A percentile compares a stretch with the other conserved stretches of the same genome.
Conservation (phyloP, 306 rosid genomes). For the Crataegus laevigata region DNA sequence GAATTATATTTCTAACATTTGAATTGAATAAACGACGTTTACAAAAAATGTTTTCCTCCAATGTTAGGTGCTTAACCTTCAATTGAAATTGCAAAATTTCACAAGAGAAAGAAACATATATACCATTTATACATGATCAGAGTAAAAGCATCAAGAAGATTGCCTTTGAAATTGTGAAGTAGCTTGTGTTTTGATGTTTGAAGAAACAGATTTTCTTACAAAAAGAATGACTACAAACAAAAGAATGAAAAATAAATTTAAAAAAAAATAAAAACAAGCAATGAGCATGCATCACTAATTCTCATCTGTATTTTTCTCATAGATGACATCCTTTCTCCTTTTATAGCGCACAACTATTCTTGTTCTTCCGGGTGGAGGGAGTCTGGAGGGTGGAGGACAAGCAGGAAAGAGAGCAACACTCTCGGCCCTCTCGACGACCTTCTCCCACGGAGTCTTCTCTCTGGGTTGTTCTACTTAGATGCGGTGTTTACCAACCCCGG, state of each 20-base stretch:
- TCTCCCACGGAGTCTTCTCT: not conserved
- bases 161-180: constrained; percentile 10
- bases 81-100: not conserved
- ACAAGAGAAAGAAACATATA: not conserved
- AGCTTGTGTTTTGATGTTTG: constrained; percentile 21
- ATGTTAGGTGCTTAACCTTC: too few species aligned
- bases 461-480: not conserved
- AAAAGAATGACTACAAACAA: constrained; percentile 46
- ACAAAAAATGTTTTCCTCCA: too few species aligned
- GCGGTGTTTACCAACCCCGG: not conserved
- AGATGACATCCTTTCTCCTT: not conserved
- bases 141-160: constrained; percentile 1
- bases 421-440: constrained; percentile 12
- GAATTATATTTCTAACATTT: too few species aligned
- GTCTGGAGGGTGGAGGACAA: constrained; percentile 5
- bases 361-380: constrained; percentile 15
- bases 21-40: too few species aligned
- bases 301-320: constrained; percentile 4
- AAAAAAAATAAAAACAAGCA: constrained; percentile 11
- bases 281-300: constrained; percentile 14
- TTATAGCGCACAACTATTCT: not conserved
- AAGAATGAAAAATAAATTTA: constrained; percentile 23
- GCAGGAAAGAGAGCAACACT: not conserved
- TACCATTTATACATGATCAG: not conserved
- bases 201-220: constrained; percentile 49